A percentile compares a stretch with the other conserved stretches of the same genome.
Conservation (phyloP, 2,329 filamentous ascomycete genomes). For the Calonectria fujianensis region DNA sequence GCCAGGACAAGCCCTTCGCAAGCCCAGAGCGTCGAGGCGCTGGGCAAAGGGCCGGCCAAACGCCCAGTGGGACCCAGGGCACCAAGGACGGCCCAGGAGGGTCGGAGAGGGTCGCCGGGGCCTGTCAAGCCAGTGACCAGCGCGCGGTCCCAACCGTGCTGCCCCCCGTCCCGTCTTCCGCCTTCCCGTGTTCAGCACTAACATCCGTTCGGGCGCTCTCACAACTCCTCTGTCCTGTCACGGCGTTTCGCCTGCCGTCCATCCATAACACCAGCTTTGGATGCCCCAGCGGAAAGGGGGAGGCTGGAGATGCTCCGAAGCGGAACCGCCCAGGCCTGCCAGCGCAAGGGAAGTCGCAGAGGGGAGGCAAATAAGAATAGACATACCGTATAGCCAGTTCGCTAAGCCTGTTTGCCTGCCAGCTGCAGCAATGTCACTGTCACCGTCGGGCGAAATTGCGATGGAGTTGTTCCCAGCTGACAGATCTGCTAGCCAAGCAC, state of each 20-base stretch:
- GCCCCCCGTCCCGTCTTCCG: conserved; percentile 53
- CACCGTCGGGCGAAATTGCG: conserved; percentile 48
- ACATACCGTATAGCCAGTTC: conserved; percentile 44
- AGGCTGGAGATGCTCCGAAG: conserved; percentile 21
- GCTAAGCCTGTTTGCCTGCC: conserved; percentile 29
- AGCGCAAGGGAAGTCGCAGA: conserved; percentile 33
- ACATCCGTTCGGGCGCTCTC: conserved; percentile 23
- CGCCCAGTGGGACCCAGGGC: conserved; percentile 44
- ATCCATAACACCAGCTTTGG: conserved; percentile 24
- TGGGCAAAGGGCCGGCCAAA: conserved; percentile 34
- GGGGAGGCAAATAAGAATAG: conserved; percentile 26
- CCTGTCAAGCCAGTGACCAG: conserved; percentile 39
- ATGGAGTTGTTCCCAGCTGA: conserved; percentile 44
- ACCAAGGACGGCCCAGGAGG: conserved; percentile 40
- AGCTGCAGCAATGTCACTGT: conserved; percentile 35
- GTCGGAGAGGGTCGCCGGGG: conserved; percentile 41
- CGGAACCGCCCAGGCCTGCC: conserved; percentile 19
- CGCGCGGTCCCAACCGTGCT: conserved; percentile 55
- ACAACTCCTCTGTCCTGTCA: conserved; percentile 23
- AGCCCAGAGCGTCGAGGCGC: conserved; percentile 38
- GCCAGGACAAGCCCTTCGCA: conserved; percentile 48
- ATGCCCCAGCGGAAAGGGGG: conserved; percentile 27
- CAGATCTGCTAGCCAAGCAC: conserved; percentile 32
- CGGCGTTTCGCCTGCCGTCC: conserved; percentile 13
- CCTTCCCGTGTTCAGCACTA: conserved; percentile 48